Evolutionary conservation across 148 eudicot genomes (phyloP), one percentile per base, ranked within the genome.

Genomic region (Linanthus parryae): DNA sequence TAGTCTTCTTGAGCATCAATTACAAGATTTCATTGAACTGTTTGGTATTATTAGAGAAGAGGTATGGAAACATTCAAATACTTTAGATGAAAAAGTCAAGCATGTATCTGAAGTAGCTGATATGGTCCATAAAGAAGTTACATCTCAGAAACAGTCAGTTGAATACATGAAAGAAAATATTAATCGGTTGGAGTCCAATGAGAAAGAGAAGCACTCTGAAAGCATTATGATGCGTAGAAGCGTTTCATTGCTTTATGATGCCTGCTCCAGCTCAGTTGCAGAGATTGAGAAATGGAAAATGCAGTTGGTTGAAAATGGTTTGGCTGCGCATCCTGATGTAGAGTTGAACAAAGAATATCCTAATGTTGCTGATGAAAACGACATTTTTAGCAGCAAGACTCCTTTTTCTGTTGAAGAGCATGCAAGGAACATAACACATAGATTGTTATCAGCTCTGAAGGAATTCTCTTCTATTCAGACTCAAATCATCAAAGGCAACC

Each of bases 231-330:
- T 81, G 64, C 83, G 45, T 34, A 71, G 69, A 57, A 69, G 70
- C 65, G 53, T 84, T 41, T 60, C 73, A 14, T 55, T 77, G 39
- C 87, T 92, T 50, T 77, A 62, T 68, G 85, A 87, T 54, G 82
- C 89, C 52, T 92, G 90, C 47, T 42, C 61, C 54, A 73, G 61
- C 41, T 70, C 85, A 50, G 57, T 81, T 30, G 46, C 59, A 48
- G 87, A 75, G 69, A 73, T 92, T 60, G 83, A 75, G 57, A 79
- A 61, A 44, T 69, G 73, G 70, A 83, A 66, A 62, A 66, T 60
- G 37, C 74, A 57, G 65, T 48, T 66, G 41, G 64, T 37, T 52
- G 83, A 73, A 25, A 81, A 64, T 59, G 59, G 41, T 37, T 72
- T 70, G 61, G 58, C 57, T 35, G 57, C 62, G 41, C 67, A 53